A percentile compares a stretch with the other conserved stretches of the same genome.
These are phyloP conservation scores for Myochromella boudieri DNA, from an alignment of 768 basidiomycete species.

Conservation along the genomic window DNA sequence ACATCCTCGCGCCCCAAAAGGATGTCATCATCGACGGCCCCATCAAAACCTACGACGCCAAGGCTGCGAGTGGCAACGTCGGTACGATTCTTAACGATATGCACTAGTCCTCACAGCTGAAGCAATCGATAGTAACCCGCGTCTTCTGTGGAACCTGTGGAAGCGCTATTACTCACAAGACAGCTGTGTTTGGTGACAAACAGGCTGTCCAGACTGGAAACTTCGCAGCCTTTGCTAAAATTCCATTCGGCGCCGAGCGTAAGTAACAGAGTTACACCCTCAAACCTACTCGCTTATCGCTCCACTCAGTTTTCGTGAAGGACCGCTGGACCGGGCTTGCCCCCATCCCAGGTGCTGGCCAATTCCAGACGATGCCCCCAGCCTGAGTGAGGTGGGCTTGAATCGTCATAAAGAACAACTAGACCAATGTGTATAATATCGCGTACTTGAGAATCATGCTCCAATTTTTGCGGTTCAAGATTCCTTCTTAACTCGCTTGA, in stretches of 20 bases:
- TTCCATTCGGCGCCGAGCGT: slow-evolving; percentile 3
- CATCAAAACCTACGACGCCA: slow-evolving; percentile 25
- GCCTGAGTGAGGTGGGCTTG: no score
- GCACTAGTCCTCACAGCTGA: background rate
- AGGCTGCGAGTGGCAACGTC: slow-evolving; percentile 31
- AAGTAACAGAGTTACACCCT: background rate
- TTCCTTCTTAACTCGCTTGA: no score
- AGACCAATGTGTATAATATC: no score
- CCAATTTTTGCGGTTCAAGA: no score
- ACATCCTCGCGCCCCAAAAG: slow-evolving; percentile 32
- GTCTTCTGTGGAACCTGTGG: slow-evolving; percentile 39
- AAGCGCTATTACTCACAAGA: slow-evolving; percentile 4
- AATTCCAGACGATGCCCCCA: slow-evolving; percentile 4
- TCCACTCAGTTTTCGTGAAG: slow-evolving; percentile 6
- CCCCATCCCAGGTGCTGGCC: slow-evolving; percentile 1
- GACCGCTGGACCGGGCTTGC: slow-evolving; percentile 7
- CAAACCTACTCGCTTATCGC: background rate
- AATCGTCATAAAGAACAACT: no score
- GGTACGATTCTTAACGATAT: slow-evolving; percentile 12
- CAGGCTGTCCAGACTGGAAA: slow-evolving; percentile 8
- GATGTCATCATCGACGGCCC: slow-evolving; percentile 32
- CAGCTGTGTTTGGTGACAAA: slow-evolving; percentile 4
- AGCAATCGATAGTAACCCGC: slow-evolving; percentile 27
- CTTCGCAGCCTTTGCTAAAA: slow-evolving; percentile 1
- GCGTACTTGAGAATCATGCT: no score